Conservation (phyloP, 164 flowering plant species). For the Piper longum region DNA sequence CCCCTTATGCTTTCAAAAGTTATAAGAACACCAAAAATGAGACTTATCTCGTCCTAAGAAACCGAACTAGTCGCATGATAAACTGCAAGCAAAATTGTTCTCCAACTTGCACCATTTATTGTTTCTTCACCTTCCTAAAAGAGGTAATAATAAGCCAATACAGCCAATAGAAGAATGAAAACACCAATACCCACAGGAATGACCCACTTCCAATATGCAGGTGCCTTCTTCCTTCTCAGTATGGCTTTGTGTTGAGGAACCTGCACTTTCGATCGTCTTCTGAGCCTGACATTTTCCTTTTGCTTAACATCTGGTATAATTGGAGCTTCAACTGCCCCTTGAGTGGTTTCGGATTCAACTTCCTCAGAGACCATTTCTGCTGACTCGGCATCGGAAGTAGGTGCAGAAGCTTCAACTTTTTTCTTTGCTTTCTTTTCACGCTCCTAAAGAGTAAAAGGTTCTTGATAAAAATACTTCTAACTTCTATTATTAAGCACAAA, state of each 20-base stretch:
- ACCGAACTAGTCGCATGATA: too few relatives aligned
- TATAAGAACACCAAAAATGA: too few relatives aligned
- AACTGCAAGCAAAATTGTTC: not conserved
- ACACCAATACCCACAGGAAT: slow-evolving; percentile 31
- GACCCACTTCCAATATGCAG: slow-evolving; percentile 59
- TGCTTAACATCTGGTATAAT: slow-evolving; percentile 25
- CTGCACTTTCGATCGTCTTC: slow-evolving; percentile 34
- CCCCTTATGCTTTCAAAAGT: too few relatives aligned
- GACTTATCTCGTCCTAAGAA: too few relatives aligned
- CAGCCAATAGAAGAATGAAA: slow-evolving; percentile 21
- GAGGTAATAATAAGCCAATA: slow-evolving; percentile 35
- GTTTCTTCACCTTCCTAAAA: slow-evolving; percentile 14
- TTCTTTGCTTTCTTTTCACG: slow-evolving; percentile 75
- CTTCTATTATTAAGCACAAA: not conserved
- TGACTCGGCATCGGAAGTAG: slow-evolving; percentile 17
- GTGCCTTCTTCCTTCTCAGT: slow-evolving; percentile 54
- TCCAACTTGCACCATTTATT: not conserved
- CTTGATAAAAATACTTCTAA: not conserved
- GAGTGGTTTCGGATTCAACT: slow-evolving; percentile 30
- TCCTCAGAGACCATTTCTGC: slow-evolving; percentile 20
- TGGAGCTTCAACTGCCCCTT: slow-evolving; percentile 22
- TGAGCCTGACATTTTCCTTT: slow-evolving; percentile 37
- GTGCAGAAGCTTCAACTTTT: slow-evolving; percentile 33
- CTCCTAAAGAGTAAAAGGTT: slow-evolving; percentile 27
- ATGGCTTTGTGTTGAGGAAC: slow-evolving; percentile 50